Percentiles rank a stretch among this genome's conserved stretches.
These are phyloP conservation scores for Pseudogymnoascus sp. DNA, from an alignment of 2,329 filamentous ascomycete species.

Conservation along the genomic window DNA sequence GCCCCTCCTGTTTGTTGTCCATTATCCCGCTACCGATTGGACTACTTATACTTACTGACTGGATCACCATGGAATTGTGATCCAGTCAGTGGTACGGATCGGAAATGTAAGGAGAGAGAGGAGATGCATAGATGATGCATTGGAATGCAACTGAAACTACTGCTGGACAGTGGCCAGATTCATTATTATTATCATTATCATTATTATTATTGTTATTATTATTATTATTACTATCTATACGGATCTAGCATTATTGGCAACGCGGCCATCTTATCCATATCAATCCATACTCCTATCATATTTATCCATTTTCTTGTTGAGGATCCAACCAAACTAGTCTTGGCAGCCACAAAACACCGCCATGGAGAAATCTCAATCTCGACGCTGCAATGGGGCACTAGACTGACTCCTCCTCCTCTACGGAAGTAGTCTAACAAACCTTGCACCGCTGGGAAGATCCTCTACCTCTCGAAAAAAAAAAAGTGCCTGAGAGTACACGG, in stretches of 20 bases:
- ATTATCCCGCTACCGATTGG: not conserved
- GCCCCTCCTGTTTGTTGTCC: not conserved
- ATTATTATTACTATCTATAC: not conserved
- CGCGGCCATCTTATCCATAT: not conserved
- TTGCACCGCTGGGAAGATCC: not conserved
- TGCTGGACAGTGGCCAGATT: not conserved
- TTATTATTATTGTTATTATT: not conserved
- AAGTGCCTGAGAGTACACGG: not conserved
- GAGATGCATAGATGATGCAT: not conserved
- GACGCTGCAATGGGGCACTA: not conserved
- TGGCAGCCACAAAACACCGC: not conserved
- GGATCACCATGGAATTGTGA: not conserved
- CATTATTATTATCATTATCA: not conserved
- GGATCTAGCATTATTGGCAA: not conserved
- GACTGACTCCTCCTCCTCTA: not conserved
- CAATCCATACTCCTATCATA: not conserved
- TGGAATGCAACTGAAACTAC: not conserved
- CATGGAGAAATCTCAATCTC: constrained; percentile 3
- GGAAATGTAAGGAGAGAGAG: not conserved
- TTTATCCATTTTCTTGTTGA: constrained; percentile 8
- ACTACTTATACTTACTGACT: not conserved
- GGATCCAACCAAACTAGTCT: constrained; percentile 4
- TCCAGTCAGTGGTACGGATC: not conserved
- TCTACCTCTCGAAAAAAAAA: not conserved
- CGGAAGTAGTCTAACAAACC: not conserved